phyloP scores from a whole-genome alignment of 2,329 filamentous ascomycete genomes.

The Iodosphaeria phyllophila region DNA sequence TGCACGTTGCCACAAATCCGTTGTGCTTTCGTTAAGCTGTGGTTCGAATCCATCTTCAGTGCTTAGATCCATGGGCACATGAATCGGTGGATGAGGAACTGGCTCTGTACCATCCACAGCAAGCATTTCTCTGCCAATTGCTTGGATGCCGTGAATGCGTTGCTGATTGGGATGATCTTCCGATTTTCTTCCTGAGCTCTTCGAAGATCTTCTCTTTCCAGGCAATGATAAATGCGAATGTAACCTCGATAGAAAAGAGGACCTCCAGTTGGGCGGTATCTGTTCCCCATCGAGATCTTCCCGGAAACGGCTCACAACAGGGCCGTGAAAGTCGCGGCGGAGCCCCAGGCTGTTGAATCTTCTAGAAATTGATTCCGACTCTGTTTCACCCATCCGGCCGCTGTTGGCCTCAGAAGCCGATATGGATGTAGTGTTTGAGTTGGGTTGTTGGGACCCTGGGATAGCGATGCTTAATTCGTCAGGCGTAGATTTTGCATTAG shows the following conservation, averaged over 20 bases:
- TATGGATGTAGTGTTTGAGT: slow-evolving; percentile 6
- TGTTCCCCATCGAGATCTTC: slow-evolving; percentile 18
- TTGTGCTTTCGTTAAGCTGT: slow-evolving; percentile 3
- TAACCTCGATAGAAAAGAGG: too few relatives aligned
- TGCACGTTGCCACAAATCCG: slow-evolving; percentile 4
- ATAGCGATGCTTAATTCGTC: slow-evolving; percentile 2
- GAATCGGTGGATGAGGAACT: too few relatives aligned
- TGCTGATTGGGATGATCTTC: too few relatives aligned
- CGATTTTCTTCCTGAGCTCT: too few relatives aligned
- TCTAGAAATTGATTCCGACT: slow-evolving; percentile 19
- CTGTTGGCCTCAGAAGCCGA: slow-evolving; percentile 17
- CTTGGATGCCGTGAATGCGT: too few relatives aligned
- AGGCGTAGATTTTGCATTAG: slow-evolving; percentile 6
- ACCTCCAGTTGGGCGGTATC: too few relatives aligned
- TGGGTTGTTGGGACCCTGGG: slow-evolving; percentile 3
- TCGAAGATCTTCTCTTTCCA: too few relatives aligned
- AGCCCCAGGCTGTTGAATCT: slow-evolving; percentile 20
- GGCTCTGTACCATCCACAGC: too few relatives aligned
- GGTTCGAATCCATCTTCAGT: slow-evolving; percentile 1
- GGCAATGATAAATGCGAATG: too few relatives aligned
- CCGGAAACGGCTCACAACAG: slow-evolving; percentile 19
- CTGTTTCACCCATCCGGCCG: slow-evolving; percentile 18
- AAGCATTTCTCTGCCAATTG: too few relatives aligned
- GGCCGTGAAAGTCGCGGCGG: slow-evolving; percentile 11
- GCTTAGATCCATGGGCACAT: too few relatives aligned